These are phyloP conservation scores for Fusarium staphyleae DNA, from an alignment of 2,329 filamentous ascomycete species.

Conservation along the genomic window DNA sequence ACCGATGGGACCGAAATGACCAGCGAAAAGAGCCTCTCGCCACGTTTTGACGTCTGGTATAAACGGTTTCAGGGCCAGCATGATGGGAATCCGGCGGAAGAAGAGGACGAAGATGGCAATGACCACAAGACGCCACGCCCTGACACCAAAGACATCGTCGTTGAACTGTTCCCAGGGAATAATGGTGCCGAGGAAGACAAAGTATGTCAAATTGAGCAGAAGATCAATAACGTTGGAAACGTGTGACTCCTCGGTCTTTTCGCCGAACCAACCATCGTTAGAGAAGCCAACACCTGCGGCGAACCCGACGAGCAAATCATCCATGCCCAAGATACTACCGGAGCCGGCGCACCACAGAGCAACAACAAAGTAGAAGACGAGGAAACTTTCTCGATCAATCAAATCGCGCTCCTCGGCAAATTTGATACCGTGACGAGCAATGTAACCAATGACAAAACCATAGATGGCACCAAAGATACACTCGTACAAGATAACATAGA, in stretches of 20 bases:
- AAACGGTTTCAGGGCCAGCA: conserved; percentile 87
- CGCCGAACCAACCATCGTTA: conserved; percentile 98
- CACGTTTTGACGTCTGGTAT: conserved; percentile 98
- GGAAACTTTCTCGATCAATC: conserved; percentile 95
- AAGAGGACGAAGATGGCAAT: conserved; percentile 93
- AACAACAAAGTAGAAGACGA: conserved; percentile 98
- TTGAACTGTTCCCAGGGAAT: conserved; percentile 97
- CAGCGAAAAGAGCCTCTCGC: conserved; percentile 95
- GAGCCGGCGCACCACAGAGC: conserved; percentile 95
- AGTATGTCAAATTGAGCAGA: conserved; percentile 95
- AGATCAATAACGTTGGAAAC: conserved; percentile 99
- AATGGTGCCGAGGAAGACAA: conserved; percentile 96
- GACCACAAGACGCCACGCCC: conserved; percentile 90
- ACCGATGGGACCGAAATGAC: conserved; percentile 96
- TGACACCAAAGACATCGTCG: conserved; percentile 72
- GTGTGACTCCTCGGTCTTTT: conserved; percentile 98
- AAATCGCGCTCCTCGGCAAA: conserved; percentile 82
- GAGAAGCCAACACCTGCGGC: conserved; percentile 97
- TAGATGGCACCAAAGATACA: conserved; percentile 92
- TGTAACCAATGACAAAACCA: conserved; percentile 87
- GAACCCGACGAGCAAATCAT: conserved; percentile 94
- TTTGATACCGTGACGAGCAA: conserved; percentile 89
- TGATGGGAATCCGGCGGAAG: conserved; percentile 94
- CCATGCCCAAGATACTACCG: conserved; percentile 87
- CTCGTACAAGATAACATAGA: conserved; percentile 90